These are phyloP conservation scores for Pestalotiopsis fici DNA, from an alignment of 2,329 filamentous ascomycete species.

Conservation along the genomic window DNA sequence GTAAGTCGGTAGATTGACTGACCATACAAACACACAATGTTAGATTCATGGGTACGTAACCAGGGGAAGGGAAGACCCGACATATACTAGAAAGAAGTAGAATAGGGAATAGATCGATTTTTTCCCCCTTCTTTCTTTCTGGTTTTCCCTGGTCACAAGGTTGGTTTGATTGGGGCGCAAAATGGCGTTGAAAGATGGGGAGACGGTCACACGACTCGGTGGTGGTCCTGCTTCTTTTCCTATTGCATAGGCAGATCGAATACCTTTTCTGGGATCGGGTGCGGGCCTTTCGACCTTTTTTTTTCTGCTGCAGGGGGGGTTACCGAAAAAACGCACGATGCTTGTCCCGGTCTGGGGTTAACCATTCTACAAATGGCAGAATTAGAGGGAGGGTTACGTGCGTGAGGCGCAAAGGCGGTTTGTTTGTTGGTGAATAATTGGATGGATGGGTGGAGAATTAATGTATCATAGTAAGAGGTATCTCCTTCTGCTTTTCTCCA, in stretches of 20 bases:
- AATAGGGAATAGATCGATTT: not conserved
- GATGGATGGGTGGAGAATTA: not conserved
- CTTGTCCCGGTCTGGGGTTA: not conserved
- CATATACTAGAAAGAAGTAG: not conserved
- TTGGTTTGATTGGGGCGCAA: not conserved
- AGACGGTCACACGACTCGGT: conserved; percentile 1
- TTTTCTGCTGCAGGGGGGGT: not conserved
- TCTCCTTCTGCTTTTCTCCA: no score
- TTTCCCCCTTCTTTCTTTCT: not conserved
- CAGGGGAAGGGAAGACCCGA: no score
- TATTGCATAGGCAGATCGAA: not conserved
- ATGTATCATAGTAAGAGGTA: not conserved
- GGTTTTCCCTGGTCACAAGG: not conserved
- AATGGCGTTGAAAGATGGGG: not conserved
- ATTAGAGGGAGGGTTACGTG: not conserved
- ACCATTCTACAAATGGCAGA: not conserved
- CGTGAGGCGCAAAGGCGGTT: not conserved
- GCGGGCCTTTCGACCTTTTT: not conserved
- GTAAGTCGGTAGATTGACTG: not conserved
- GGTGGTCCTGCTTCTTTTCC: not conserved
- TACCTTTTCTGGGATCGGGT: not conserved
- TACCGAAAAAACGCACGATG: not conserved
- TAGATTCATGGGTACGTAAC: no score
- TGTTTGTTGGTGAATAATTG: not conserved
- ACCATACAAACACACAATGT: no score